Base-by-base conservation (phyloP, 495 filamentous ascomycete species). In the Penicillium taxi region DNA sequence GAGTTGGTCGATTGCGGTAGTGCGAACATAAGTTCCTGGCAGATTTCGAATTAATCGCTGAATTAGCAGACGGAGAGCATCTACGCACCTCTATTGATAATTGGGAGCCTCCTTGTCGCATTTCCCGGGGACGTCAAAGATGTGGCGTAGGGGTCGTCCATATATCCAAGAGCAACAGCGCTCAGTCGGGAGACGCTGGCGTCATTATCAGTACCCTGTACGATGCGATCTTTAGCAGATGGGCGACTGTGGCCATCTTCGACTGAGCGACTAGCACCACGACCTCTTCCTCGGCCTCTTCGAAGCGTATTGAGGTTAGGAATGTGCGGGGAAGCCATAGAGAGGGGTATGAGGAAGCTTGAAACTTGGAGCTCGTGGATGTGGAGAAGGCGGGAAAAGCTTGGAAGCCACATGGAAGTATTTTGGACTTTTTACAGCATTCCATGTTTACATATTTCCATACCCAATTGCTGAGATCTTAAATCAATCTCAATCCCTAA, bases 121-220 rank as follows among this genome's bases (percentile, higher is more conserved):
- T 50, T 44, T 1, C 51, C 60, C 4, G 64, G 65, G 24, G 67
- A 64, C 2, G 75, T 74, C 50, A 98, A 83, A 16, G 66, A 58
- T 29, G 54, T 57, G 3, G 86, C 87, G 61, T 81, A 96, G 0
- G 75, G 73, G 55, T 98, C 91, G 13, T 82, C 59, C 0, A 96
- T 69, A 59, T 96, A 96, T 33, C 86, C 88, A n/a, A 87, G 58
- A 35, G 79, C 69, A 9, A 95, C 87, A 9, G 89, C 90, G 52
- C 88, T 95, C 58, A 93, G 61, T 7, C 93, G 76, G 18, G 86
- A 94, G 17, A 84, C 75, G 43, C 84, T 83, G 30, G 91, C 91
- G 68, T 98, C 91, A 48, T 81, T 77, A 61, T 98, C 91, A 11
- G 91, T 98, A 35, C 80, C 74, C 59, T 94, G 89, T 32, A 96